phyloP scores from a whole-genome alignment of 2,329 filamentous ascomycete genomes.

The Coniosporium tulheliwenetii region DNA sequence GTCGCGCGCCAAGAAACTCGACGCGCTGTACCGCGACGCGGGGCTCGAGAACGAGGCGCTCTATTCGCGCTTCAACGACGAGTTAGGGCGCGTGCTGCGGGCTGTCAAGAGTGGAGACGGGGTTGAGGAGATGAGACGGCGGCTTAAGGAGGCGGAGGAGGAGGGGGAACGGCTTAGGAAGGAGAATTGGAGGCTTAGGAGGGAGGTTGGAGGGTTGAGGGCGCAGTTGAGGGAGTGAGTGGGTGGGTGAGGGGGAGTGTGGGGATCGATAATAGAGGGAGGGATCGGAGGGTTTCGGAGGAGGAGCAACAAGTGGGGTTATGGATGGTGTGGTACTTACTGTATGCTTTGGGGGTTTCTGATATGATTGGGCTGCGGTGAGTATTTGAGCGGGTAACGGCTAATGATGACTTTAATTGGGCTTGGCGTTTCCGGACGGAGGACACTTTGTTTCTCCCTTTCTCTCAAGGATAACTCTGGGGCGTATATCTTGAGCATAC shows the following conservation, averaged over 20 bases:
- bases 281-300: too few species aligned
- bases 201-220: constrained; percentile 21
- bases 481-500: too few species aligned
- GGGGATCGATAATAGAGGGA: too few species aligned
- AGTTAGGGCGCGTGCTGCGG: constrained; percentile 68
- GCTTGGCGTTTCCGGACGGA: too few species aligned
- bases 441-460: too few species aligned
- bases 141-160: constrained; percentile 22
- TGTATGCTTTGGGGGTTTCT: background rate
- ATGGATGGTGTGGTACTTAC: background rate
- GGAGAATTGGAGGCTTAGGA: background rate
- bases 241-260: too few species aligned
- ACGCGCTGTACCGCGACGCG: constrained; percentile 76
- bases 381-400: background rate
- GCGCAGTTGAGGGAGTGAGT: constrained; percentile 17
- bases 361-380: background rate
- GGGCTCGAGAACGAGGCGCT: constrained; percentile 85
- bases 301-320: background rate
- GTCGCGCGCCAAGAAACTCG: constrained; percentile 63
- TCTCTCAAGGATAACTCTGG: too few species aligned
- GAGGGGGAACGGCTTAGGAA: background rate
- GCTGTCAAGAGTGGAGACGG: constrained; percentile 61
- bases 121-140: constrained; percentile 32
- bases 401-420: too few species aligned
- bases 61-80: constrained; percentile 85